Percentiles rank a stretch among this genome's conserved stretches.
These are phyloP conservation scores for Leccinum pachyderme DNA, from an alignment of 1,284 basidiomycete species.

Conservation along the genomic window DNA sequence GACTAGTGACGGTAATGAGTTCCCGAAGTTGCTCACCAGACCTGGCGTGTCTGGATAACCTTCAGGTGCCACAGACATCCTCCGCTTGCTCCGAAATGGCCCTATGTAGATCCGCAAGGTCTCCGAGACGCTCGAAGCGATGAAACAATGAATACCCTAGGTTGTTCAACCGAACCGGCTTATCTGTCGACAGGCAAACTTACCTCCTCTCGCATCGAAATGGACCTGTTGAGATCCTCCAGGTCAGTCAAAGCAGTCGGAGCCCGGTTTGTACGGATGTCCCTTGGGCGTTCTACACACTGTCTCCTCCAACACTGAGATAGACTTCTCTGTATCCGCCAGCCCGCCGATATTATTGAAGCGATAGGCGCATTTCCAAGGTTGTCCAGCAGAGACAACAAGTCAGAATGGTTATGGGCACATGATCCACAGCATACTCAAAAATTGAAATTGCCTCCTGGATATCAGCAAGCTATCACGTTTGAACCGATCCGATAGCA, in stretches of 20 bases:
- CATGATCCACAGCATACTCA: neutral
- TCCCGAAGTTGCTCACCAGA: neutral
- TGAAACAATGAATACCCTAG: neutral
- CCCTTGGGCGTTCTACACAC: neutral
- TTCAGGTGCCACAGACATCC: neutral
- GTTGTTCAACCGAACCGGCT: neutral
- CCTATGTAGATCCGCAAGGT: neutral
- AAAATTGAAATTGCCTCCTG: neutral
- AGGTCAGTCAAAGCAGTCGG: neutral
- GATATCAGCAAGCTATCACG: neutral
- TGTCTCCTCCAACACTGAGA: neutral
- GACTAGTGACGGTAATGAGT: neutral
- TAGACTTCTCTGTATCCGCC: neutral
- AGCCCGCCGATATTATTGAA: neutral
- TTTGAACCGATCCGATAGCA: neutral
- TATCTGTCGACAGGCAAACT: neutral
- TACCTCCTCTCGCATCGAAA: neutral
- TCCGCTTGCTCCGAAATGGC: neutral
- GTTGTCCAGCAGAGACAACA: neutral
- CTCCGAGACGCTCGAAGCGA: neutral
- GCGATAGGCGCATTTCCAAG: neutral
- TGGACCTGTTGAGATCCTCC: neutral
- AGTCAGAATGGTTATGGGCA: neutral
- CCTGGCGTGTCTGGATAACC: neutral
- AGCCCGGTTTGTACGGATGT: neutral